Percentiles rank a stretch among this genome's conserved stretches.
Conservation (phyloP, 108 stramenopile genomes). For the Aurantiochytrium sp. region DNA sequence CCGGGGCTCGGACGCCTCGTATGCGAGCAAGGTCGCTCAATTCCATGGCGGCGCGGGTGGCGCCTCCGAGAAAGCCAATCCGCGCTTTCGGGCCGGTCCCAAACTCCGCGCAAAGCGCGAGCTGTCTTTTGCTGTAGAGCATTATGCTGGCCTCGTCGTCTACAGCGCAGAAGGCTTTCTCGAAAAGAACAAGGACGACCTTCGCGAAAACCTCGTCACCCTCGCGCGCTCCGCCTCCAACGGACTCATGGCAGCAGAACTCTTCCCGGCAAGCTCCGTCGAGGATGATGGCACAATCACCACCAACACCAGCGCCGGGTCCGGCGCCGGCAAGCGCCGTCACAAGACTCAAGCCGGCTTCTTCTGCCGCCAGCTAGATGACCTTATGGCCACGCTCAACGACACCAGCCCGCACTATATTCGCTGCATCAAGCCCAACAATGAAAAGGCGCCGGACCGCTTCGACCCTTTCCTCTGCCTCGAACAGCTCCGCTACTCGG, state of each 20-base stretch:
- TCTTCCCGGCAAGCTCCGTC: background rate
- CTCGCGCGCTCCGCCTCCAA: slow-evolving; percentile 26
- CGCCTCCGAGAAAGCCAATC: too few species aligned
- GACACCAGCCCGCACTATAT: slow-evolving; percentile 75
- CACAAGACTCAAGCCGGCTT: slow-evolving; percentile 43
- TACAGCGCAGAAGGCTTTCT: slow-evolving; percentile 74
- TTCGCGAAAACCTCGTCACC: slow-evolving; percentile 4
- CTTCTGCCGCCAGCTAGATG: slow-evolving; percentile 67
- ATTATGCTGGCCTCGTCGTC: slow-evolving; percentile 81
- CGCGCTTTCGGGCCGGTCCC: background rate
- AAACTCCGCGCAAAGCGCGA: slow-evolving; percentile 66
- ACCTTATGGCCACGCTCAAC: slow-evolving; percentile 75
- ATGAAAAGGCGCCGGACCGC: slow-evolving; percentile 51
- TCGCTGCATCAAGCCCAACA: slow-evolving; percentile 77
- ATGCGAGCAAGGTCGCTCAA: slow-evolving; percentile 1
- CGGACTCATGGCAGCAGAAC: background rate
- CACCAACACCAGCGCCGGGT: background rate
- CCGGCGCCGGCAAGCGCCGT: background rate
- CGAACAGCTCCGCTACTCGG: slow-evolving; percentile 50
- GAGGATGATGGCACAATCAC: slow-evolving; percentile 6
- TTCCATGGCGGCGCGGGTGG: slow-evolving; percentile 43
- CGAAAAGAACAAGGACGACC: slow-evolving; percentile 79
- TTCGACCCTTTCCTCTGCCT: slow-evolving; percentile 66
- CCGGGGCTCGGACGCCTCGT: slow-evolving; percentile 35
- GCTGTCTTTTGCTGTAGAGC: slow-evolving; percentile 69